Evolutionary conservation across 768 basidiomycete species (phyloP).

Genomic region (Fomitopsis pulvina): DNA sequence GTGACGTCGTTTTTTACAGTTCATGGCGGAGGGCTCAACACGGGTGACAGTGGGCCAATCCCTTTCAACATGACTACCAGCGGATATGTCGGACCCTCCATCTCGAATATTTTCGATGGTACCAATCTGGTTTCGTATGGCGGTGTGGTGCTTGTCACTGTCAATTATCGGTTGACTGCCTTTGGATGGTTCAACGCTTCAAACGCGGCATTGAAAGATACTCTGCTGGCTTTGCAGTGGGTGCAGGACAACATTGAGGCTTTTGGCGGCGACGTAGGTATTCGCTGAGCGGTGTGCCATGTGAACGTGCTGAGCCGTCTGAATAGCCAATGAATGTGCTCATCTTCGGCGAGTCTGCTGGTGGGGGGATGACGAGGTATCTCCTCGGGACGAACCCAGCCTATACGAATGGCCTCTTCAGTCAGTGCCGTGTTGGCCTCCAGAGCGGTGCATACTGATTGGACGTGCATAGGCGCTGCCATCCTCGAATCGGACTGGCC

Average conservation of each 20-base stretch:
- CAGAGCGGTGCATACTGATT: not conserved
- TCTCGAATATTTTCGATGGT: constrained; percentile 7
- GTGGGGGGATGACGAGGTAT: constrained; percentile 7
- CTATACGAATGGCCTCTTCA: constrained; percentile 6
- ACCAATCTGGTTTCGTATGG: constrained; percentile 8
- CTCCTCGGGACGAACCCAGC: constrained; percentile 3
- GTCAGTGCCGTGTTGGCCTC: not conserved
- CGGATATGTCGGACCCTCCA: constrained; percentile 7
- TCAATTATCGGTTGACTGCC: constrained; percentile 6
- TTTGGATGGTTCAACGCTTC: constrained; percentile 11
- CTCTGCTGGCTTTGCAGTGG: constrained; percentile 6
- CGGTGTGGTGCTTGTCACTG: constrained; percentile 8
- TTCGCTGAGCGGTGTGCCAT: not conserved
- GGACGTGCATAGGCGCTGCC: not conserved
- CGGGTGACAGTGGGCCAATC: constrained; percentile 5
- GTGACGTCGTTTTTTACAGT: not conserved
- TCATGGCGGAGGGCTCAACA: constrained; percentile 7
- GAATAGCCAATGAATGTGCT: constrained; percentile 2
- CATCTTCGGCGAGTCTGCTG: constrained; percentile 6
- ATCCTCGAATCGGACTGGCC: constrained; percentile 8
- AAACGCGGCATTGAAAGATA: constrained; percentile 6
- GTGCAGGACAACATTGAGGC: constrained; percentile 9
- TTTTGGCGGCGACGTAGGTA: constrained; percentile 7
- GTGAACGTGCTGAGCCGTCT: not conserved
- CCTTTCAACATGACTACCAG: constrained; percentile 7